Evolutionary conservation across 2,329 filamentous ascomycete genomes (phyloP).

Genomic region (Chrysosphaeria jannelii): DNA sequence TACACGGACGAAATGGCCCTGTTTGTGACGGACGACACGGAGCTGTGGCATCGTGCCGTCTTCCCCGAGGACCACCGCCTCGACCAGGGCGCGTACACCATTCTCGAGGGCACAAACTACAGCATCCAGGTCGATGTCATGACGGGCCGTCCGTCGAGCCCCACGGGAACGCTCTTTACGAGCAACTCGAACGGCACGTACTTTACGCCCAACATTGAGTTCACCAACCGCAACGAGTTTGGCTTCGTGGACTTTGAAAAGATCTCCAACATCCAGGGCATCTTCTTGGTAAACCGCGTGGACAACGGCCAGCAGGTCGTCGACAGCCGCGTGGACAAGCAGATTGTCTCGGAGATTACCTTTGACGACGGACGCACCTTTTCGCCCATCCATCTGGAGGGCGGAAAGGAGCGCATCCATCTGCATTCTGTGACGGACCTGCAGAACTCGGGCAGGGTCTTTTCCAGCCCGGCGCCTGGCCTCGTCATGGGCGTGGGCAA

Average conservation of each 20-base stretch:
- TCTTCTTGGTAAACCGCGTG: constrained; percentile 71
- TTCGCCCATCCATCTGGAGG: constrained; percentile 35
- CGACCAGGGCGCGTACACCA: constrained; percentile 67
- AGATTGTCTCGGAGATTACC: constrained; percentile 54
- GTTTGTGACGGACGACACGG: constrained; percentile 61
- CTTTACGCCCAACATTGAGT: constrained; percentile 71
- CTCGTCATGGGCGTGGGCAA: constrained; percentile 89
- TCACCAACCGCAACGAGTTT: constrained; percentile 54
- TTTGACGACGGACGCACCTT: constrained; percentile 90
- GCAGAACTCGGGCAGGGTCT: constrained; percentile 57
- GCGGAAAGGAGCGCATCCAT: constrained; percentile 27
- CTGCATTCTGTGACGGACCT: constrained; percentile 77
- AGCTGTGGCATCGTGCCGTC: constrained; percentile 70
- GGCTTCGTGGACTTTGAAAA: constrained; percentile 90
- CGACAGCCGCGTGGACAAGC: constrained; percentile 23
- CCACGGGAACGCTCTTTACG: constrained; percentile 72
- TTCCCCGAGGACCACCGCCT: constrained; percentile 58
- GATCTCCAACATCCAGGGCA: constrained; percentile 67
- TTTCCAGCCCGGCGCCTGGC: constrained; percentile 78
- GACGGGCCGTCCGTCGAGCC: constrained; percentile 28
- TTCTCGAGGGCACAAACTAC: constrained; percentile 89
- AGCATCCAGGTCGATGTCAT: constrained; percentile 91
- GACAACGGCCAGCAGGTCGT: constrained; percentile 57
- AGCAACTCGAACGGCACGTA: constrained; percentile 96
- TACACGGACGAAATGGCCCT: constrained; percentile 75